phyloP scores from a whole-genome alignment of 176 grass and related monocot genomes.

The Zizania latifolia region DNA sequence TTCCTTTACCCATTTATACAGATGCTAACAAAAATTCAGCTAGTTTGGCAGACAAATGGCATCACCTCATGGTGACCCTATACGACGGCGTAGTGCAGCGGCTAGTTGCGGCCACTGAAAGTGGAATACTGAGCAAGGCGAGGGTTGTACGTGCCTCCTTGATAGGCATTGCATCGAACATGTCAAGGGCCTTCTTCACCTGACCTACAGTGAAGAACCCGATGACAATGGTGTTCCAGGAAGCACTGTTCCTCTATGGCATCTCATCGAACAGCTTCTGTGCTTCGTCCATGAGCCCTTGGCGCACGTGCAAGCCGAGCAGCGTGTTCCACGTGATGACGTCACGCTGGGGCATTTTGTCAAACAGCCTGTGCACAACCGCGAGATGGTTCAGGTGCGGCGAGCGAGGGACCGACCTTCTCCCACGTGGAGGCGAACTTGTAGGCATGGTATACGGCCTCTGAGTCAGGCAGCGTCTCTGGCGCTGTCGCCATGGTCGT shows the following conservation, averaged over 20 bases:
- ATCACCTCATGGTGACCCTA: constrained; percentile 88
- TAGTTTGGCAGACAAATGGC: background rate
- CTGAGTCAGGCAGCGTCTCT: constrained; percentile 56
- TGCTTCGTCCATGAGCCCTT: constrained; percentile 42
- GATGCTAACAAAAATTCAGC: background rate
- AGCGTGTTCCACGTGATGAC: constrained; percentile 64
- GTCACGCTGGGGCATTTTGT: constrained; percentile 51
- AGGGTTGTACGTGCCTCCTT: constrained; percentile 77
- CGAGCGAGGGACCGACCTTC: constrained; percentile 51
- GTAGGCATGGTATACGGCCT: constrained; percentile 75
- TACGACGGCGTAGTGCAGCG: constrained; percentile 81
- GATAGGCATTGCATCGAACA: constrained; percentile 50
- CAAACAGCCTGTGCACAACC: constrained; percentile 43
- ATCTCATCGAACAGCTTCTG: constrained; percentile 48
- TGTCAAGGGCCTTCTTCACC: constrained; percentile 30
- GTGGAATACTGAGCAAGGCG: constrained; percentile 85
- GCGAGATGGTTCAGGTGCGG: constrained; percentile 24
- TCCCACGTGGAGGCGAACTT: constrained; percentile 90
- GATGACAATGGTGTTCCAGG: constrained; percentile 65
- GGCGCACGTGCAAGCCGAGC: constrained; percentile 37
- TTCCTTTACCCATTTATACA: background rate
- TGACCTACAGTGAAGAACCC: constrained; percentile 44
- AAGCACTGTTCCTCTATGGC: constrained; percentile 29
- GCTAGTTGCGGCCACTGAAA: constrained; percentile 88
- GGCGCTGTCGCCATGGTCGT: constrained; percentile 36